Evolutionary conservation across 2,329 filamentous ascomycete species (phyloP).

Genomic region (Alternaria sp.): DNA sequence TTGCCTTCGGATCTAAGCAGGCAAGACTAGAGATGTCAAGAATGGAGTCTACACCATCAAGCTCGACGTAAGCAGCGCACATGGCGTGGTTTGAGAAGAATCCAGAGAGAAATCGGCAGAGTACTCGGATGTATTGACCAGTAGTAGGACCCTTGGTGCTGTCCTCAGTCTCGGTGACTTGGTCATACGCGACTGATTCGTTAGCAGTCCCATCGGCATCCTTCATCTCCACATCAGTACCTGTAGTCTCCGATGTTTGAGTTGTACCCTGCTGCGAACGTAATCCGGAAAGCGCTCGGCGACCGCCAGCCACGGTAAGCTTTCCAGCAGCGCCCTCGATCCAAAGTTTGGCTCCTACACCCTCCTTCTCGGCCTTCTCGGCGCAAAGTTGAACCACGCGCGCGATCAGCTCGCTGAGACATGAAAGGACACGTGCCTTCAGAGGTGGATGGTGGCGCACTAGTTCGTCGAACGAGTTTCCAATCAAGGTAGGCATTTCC

Average conservation of each 20-base stretch:
- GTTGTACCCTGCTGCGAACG: slow-evolving; percentile 46
- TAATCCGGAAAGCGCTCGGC: slow-evolving; percentile 54
- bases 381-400: slow-evolving; percentile 79
- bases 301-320: slow-evolving; percentile 66
- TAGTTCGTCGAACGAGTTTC: slow-evolving; percentile 89
- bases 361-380: slow-evolving; percentile 71
- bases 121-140: slow-evolving; percentile 76
- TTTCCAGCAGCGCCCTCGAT: slow-evolving; percentile 67
- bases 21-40: slow-evolving; percentile 85
- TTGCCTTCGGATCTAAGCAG: slow-evolving; percentile 77
- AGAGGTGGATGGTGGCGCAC: slow-evolving; percentile 90
- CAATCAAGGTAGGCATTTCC: slow-evolving; percentile 76
- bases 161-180: slow-evolving; percentile 59
- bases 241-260: slow-evolving; percentile 23
- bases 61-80: slow-evolving; percentile 76
- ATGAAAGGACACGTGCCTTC: slow-evolving; percentile 79
- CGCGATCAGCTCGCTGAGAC: slow-evolving; percentile 88
- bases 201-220: slow-evolving; percentile 52
- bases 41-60: slow-evolving; percentile 81
- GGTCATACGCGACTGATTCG: slow-evolving; percentile 46
- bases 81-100: slow-evolving; percentile 79
- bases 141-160: slow-evolving; percentile 60
- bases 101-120: slow-evolving; percentile 77
- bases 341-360: slow-evolving; percentile 82
- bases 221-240: slow-evolving; percentile 69